phyloP scores from a whole-genome alignment of 2,329 filamentous ascomycete genomes.

The Trichoderma guizhouense region DNA sequence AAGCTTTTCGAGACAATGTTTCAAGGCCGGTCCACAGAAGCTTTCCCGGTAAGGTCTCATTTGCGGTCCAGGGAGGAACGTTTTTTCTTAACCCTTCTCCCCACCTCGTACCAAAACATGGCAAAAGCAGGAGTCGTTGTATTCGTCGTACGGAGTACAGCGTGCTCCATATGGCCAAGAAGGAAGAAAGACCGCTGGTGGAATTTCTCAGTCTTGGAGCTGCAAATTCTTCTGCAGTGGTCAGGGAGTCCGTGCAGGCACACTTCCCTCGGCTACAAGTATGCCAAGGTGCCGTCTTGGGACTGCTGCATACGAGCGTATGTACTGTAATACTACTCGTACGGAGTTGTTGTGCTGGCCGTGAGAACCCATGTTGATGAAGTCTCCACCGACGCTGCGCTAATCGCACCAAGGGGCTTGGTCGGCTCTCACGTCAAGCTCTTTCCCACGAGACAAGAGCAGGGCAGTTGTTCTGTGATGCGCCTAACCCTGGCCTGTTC shows the following conservation, averaged over 20 bases:
- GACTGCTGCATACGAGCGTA: background rate
- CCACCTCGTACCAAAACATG: background rate
- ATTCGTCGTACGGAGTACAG: background rate
- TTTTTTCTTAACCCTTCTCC: background rate
- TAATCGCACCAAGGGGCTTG: conserved; percentile 9
- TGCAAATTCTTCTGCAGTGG: background rate
- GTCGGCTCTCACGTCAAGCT: background rate
- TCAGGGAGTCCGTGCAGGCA: background rate
- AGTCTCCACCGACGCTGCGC: background rate
- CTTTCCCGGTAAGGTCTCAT: background rate
- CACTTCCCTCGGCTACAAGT: background rate
- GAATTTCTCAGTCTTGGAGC: background rate
- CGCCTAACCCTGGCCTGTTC: background rate
- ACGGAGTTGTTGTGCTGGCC: background rate
- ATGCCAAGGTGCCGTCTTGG: conserved; percentile 2
- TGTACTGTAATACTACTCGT: background rate
- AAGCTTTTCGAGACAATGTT: conserved; percentile 4
- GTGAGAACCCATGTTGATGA: conserved; percentile 5
- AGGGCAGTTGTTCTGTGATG: background rate
- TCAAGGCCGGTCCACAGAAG: background rate
- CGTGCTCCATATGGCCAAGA: background rate
- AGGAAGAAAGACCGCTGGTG: background rate
- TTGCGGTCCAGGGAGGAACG: background rate
- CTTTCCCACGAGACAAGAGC: background rate
- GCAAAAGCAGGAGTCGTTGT: background rate